Base-by-base conservation (phyloP, 2,329 filamentous ascomycete species). In the Aspergillus pseudoterreus region DNA sequence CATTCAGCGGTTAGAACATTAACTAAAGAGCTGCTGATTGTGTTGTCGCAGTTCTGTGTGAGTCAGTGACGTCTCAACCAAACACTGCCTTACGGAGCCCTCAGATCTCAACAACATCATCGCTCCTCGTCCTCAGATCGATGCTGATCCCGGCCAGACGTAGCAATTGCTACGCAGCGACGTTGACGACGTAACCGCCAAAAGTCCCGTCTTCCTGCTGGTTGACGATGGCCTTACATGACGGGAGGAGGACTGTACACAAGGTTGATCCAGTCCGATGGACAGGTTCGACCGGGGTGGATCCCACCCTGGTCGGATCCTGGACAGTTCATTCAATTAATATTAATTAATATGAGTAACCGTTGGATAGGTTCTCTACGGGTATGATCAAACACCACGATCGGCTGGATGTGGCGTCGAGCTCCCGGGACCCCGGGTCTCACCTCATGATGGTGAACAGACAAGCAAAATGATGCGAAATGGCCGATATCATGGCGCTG, bases 351-450 rank as follows among this genome's bases (percentile, higher is more conserved):
- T 42, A 42, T 42, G 6, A 22, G 22, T 22, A 42, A 17, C 19
- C 35, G 11, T 2, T 2, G 35, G 35, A 17, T 38, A n/a, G 35
- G 35, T 8, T n/a, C 15, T 17, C 4, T 24, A 9, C 39, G n/a
- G 39, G 39, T 19, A 19, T 6, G 17, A 42, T 12, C 24, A 17
- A 21, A 36, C 44, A 17, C n/a, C 19, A 42, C 15, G 43, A 47
- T 51, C 49, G 21, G 17, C 36, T 30, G 35, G 43, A 38, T 51
- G 49, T 51, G 49, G 49, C 49, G 49, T 43, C 15, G n/a, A 24
- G 42, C 21, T 45, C 35, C 35, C 22, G 22, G 12, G 27, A 22
- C 35, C 8, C 12, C 24, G 24, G 19, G 39, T 22, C 39, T 42
- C 15, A 17, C 15, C 35, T 19, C 35, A 38, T 38, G 17, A 14